Base-by-base conservation (phyloP, 768 basidiomycete species). In the Leucocoprinus leucothites region DNA sequence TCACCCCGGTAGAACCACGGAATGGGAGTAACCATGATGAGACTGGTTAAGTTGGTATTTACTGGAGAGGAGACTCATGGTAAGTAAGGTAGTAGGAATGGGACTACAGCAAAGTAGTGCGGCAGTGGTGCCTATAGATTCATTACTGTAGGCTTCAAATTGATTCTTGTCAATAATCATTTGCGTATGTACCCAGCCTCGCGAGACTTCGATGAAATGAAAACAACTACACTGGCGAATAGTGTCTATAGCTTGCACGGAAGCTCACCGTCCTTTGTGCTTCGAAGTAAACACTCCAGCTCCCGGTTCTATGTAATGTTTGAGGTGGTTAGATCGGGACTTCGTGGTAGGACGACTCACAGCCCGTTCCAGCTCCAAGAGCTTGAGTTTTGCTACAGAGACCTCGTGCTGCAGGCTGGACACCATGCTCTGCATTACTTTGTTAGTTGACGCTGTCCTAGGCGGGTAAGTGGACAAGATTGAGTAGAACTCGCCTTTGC, bases 321-420 rank as follows among this genome's bases (percentile, higher is more conserved):
- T 47, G 46, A 41, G 26, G 6, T 6, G 22, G 14, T 9, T 13
- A 36, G 13, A 2, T 1, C 9, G 25, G 26, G 24, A 18, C n/a
- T n/a, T 51, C 4, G 14, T 40, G 14, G 25, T 18, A 44, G 16
- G 38, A 31, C 44, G 53, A 74, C 81, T 65, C 60, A 89, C 88
- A 18, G 85, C 80, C 58, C 87, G 79, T 62, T 89, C 79, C 22
- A 90, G 72, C 61, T 89, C 87, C 42, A 87, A 74, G 26, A 89
- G 71, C 58, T 85, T 86, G 46, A 88, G 67, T 53, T 82, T 82
- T 16, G 79, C 67, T 2, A 82, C 71, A 0, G 81, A 77, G 3
- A 79, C 75, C 58, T 90, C 87, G 63, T 85, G 78, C 48, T 88
- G 84, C 4, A 90, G 75, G 22, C 84, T 84, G 0, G 86, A 76